phyloP scores from a whole-genome alignment of 2,329 filamentous ascomycete genomes.

The Penicillium sp. region DNA sequence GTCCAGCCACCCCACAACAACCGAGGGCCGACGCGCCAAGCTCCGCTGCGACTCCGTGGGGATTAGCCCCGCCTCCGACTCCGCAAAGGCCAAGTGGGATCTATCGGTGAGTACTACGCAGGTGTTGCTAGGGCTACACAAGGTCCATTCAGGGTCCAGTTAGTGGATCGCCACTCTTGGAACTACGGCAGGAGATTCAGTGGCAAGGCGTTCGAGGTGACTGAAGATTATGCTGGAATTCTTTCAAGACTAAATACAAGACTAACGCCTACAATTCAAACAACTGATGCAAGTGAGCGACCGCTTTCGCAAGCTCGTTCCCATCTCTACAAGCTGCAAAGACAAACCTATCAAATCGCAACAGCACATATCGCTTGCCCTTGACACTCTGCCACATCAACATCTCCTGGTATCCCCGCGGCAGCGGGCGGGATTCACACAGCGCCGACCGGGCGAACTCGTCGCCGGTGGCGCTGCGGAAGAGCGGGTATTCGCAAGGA shows the following conservation, averaged over 20 bases:
- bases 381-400: conserved; percentile 27
- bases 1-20: neutral
- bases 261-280: neutral
- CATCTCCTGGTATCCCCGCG: conserved; percentile 31
- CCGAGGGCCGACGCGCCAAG: conserved; percentile 7
- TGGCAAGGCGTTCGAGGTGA: neutral
- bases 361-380: conserved; percentile 30
- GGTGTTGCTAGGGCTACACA: neutral
- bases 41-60: neutral
- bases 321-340: conserved; percentile 34
- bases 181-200: neutral
- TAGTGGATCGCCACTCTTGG: neutral
- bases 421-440: conserved; percentile 32
- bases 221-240: neutral
- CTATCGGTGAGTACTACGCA: neutral
- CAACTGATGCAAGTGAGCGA: neutral
- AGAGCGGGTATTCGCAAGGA: conserved; percentile 7
- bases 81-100: neutral
- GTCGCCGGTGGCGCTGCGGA: conserved; percentile 29
- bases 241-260: neutral
- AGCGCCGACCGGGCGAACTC: conserved; percentile 33
- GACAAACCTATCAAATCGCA: conserved; percentile 38
- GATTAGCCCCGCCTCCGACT: neutral
- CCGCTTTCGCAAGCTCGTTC: conserved; percentile 21
- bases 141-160: neutral